Evolutionary conservation across 1,139 yeast genomes (phyloP).

Genomic region (Yamadazyma taylorii): DNA sequence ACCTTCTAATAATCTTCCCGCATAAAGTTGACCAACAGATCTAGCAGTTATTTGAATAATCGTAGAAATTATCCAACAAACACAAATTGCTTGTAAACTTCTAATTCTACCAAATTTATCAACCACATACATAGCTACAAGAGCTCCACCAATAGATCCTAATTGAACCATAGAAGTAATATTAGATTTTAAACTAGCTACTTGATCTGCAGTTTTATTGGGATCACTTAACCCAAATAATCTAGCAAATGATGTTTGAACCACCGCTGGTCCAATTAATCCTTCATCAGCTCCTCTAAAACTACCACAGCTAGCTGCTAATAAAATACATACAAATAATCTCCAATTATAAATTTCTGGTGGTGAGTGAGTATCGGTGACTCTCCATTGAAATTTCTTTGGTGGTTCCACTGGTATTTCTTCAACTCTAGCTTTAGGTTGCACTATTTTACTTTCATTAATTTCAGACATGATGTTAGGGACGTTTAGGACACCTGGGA

Average conservation of each 20-base stretch:
- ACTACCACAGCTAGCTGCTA: slow-evolving; percentile 59
- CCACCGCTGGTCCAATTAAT: slow-evolving; percentile 39
- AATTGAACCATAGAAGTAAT: slow-evolving; percentile 64
- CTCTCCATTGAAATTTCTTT: slow-evolving; percentile 26
- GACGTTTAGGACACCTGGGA: too few species aligned
- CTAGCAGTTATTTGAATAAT: slow-evolving; percentile 49
- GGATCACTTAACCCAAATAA: slow-evolving; percentile 49
- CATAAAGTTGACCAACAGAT: slow-evolving; percentile 49
- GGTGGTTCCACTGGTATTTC: slow-evolving; percentile 3
- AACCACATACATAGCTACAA: slow-evolving; percentile 49
- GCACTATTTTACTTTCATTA: slow-evolving; percentile 5
- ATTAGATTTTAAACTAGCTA: slow-evolving; percentile 53
- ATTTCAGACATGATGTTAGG: slow-evolving; percentile 9
- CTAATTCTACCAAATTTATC: slow-evolving; percentile 58
- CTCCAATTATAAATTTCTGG: slow-evolving; percentile 49
- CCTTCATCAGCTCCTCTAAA: slow-evolving; percentile 69
- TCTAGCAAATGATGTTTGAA: slow-evolving; percentile 42
- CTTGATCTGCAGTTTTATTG: slow-evolving; percentile 29
- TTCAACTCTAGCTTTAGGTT: slow-evolving; percentile 5
- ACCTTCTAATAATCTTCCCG: slow-evolving; percentile 56
- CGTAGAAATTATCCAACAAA: slow-evolving; percentile 48
- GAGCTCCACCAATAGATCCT: slow-evolving; percentile 59
- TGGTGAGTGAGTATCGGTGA: slow-evolving; percentile 42
- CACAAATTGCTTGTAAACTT: slow-evolving; percentile 47
- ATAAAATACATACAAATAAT: slow-evolving; percentile 46